Conservation (phyloP, 345 rosid species). For the Murraya paniculata region DNA sequence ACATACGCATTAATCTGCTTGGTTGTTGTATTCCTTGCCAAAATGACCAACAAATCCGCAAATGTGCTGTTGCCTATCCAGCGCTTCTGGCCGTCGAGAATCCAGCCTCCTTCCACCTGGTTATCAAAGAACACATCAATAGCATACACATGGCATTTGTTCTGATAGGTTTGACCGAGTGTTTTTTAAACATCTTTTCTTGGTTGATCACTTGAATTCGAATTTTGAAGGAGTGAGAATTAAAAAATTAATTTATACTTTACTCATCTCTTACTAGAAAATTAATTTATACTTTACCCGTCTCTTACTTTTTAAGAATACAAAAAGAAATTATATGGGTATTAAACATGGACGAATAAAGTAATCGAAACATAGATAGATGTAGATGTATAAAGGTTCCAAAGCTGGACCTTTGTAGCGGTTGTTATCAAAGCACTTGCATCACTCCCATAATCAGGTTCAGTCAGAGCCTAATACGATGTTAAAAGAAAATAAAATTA, state of each 20-base stretch:
- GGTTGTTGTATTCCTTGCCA: slow-evolving; percentile 72
- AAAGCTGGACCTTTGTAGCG: slow-evolving; percentile 69
- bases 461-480: slow-evolving; percentile 75
- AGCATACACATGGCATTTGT: background rate
- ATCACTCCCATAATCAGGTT: slow-evolving; percentile 95
- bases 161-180: no score
- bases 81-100: slow-evolving; percentile 85
- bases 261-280: no score
- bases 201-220: no score
- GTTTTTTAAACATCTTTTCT: no score
- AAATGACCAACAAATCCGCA: slow-evolving; percentile 73
- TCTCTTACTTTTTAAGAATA: no score
- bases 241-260: no score
- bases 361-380: background rate
- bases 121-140: background rate
- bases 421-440: slow-evolving; percentile 77
- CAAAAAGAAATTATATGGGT: background rate
- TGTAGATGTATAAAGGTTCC: background rate
- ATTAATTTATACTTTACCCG: no score
- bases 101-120: slow-evolving; percentile 92
- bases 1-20: slow-evolving; percentile 85
- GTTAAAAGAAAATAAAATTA: slow-evolving; percentile 7
- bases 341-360: slow-evolving; percentile 8
- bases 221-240: no score
- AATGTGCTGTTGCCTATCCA: slow-evolving; percentile 99